Base-by-base conservation (phyloP, 345 rosid genomes). In the Citrus inodora region DNA sequence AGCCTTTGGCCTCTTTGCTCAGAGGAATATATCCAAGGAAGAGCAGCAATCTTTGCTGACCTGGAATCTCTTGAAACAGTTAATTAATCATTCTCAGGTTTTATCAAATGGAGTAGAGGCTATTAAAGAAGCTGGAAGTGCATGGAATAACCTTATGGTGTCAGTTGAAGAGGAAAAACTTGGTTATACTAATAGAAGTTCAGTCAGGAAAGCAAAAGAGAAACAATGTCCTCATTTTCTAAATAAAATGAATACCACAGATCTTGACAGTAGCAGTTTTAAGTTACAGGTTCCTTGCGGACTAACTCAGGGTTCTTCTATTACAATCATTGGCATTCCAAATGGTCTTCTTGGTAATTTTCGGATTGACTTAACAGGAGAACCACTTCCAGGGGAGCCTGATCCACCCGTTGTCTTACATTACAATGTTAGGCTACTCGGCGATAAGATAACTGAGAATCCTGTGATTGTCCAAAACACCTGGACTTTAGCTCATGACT, bases 391-490 rank as follows among this genome's bases (percentile, higher is more conserved):
- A 13, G 99, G 98, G 87, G 99, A 97, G 89, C 99, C 98, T 73
- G 94, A 97, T 81, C 99, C 99, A 28, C 99, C 99, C 10, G 82
- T 97, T 76, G 83, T 97, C 80, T 83, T 92, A 79, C 99, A 97
- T 85, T 97, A 94, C 83, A 97, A 93, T 83, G 98, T 93, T 40
- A 92, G 99, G 92, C 95, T 94, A 73, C 94, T 87, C 71, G 99
- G 98, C 27, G 99, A 96, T 87, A 94, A 92, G 87, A 77, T 89
- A 67, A 96, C 99, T 58, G 98, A 96, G 82, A 92, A 96, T 80
- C 98, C 99, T 80, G 98, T 94, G 40, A 96, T 96, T 77, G 98
- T 96, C 77, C 99, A 92, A 83, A 96, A 96, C 83, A 94, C 97
- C 46, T 96, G 99, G 99, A 96, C 92, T 60, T 85, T 80, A 74